Evolutionary conservation across 2,329 filamentous ascomycete genomes (phyloP), one percentile per base, ranked within the genome.

Genomic region (Ophiostoma triangulosporum): DNA sequence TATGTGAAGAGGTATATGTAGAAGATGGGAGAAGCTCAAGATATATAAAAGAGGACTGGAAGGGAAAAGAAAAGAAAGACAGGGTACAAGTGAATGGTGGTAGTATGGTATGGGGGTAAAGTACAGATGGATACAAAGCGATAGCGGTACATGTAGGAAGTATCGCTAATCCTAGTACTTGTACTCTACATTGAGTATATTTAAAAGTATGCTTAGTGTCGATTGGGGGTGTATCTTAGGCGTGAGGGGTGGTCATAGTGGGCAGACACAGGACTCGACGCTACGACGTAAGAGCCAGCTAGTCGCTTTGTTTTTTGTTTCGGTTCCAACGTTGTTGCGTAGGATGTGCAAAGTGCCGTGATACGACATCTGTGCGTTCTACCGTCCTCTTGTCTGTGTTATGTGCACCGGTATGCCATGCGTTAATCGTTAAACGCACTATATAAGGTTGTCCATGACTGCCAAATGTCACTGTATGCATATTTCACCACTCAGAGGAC

Each of bases 251-350:
- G n/a, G n/a, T n/a, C n/a, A n/a, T n/a, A n/a, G n/a, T n/a, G n/a
- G n/a, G n/a, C n/a, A n/a, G n/a, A n/a, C n/a, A n/a, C n/a, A n/a
- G n/a, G n/a, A n/a, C n/a, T n/a, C n/a, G n/a, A n/a, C n/a, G n/a
- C n/a, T n/a, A n/a, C n/a, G n/a, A n/a, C n/a, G n/a, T n/a, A n/a
- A n/a, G n/a, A n/a, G n/a, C n/a, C n/a, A n/a, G n/a, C n/a, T n/a
- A n/a, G n/a, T 45, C 3, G 43, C 14, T 20, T 12, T 45, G 22
- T 14, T 9, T 27, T 11, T 46, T 46, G 43, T 46, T 46, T 46
- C 43, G 43, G 27, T 46, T 46, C 43, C 15, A 46, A 46, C 43
- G 43, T 46, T 46, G 40, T 45, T 45, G 43, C 43, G 43, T 29
- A 24, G 43, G 43, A 46, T 46, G 43, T 17, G 11, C 12, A 14